Conservation (phyloP, 73 alveolate genomes). For the Breviolum minutum region DNA sequence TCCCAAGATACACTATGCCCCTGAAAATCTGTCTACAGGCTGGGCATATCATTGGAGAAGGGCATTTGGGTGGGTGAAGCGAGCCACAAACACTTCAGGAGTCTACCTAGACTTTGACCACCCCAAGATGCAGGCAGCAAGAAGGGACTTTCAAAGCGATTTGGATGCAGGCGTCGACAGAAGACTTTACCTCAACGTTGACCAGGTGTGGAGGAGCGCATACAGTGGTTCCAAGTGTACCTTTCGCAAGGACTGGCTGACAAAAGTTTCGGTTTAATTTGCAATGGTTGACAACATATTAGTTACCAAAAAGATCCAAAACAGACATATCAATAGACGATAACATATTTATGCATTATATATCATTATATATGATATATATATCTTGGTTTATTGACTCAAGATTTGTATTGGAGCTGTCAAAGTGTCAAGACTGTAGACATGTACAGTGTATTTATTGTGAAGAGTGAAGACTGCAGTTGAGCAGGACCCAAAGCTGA, state of each 20-base stretch:
- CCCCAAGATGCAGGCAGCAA: background rate
- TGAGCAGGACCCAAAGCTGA: background rate
- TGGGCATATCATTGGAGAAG: background rate
- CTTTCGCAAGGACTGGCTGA: background rate
- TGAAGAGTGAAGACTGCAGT: too few species aligned
- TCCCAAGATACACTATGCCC: background rate
- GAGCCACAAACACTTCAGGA: background rate
- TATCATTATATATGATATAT: background rate
- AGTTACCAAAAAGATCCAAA: too few species aligned
- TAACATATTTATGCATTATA: too few species aligned
- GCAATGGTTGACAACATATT: background rate
- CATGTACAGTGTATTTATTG: too few species aligned
- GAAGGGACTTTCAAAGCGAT: background rate
- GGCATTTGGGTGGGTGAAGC: background rate
- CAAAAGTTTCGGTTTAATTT: background rate
- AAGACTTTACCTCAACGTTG: background rate
- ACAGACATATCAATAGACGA: too few species aligned
- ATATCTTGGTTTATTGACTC: background rate
- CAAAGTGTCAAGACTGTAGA: background rate
- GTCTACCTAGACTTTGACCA: background rate
- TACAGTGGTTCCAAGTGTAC: background rate
- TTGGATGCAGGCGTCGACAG: background rate
- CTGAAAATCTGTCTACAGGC: background rate
- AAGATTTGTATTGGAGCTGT: background rate
- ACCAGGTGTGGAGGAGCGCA: background rate